phyloP scores from a whole-genome alignment of 768 basidiomycete species.

The Mycena rebaudengoi region DNA sequence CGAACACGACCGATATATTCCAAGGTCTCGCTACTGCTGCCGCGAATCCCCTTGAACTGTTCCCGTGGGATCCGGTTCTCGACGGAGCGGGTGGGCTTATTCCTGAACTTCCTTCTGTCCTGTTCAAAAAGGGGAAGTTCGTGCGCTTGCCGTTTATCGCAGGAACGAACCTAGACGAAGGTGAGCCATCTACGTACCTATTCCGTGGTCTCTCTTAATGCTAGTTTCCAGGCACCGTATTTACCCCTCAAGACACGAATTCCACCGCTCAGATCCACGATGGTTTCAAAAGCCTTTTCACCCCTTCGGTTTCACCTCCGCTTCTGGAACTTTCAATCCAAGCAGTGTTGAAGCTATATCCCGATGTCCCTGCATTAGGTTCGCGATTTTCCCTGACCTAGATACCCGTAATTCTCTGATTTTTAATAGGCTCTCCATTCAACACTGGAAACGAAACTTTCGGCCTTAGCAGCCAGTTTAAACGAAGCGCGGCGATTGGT shows the following conservation, averaged over 20 bases:
- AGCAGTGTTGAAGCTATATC: slow-evolving; percentile 48
- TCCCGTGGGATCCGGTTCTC: slow-evolving; percentile 48
- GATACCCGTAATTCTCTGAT: not conserved
- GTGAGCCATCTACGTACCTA: slow-evolving; percentile 29
- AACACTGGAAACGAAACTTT: slow-evolving; percentile 52
- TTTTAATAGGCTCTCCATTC: slow-evolving; percentile 48
- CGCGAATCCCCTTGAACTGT: slow-evolving; percentile 23
- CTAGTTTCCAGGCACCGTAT: slow-evolving; percentile 40
- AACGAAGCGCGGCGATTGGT: slow-evolving; percentile 41
- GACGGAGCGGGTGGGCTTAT: slow-evolving; percentile 50
- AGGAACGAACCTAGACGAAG: slow-evolving; percentile 57
- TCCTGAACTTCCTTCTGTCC: slow-evolving; percentile 46
- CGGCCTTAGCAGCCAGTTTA: slow-evolving; percentile 48
- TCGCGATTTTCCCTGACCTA: not conserved
- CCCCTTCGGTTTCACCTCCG: slow-evolving; percentile 32
- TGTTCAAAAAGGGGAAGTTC: slow-evolving; percentile 43
- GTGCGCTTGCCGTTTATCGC: slow-evolving; percentile 53
- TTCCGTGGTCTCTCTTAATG: not conserved
- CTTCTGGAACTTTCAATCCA: slow-evolving; percentile 27
- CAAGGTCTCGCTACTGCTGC: slow-evolving; percentile 34
- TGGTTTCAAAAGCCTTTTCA: slow-evolving; percentile 30
- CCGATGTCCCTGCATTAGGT: slow-evolving; percentile 45
- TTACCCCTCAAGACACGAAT: slow-evolving; percentile 30
- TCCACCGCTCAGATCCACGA: slow-evolving; percentile 33
- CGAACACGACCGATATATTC: slow-evolving; percentile 40